These are phyloP conservation scores for Talaromyces wortmannii DNA, from an alignment of 495 filamentous ascomycete genomes.

Conservation along the genomic window DNA sequence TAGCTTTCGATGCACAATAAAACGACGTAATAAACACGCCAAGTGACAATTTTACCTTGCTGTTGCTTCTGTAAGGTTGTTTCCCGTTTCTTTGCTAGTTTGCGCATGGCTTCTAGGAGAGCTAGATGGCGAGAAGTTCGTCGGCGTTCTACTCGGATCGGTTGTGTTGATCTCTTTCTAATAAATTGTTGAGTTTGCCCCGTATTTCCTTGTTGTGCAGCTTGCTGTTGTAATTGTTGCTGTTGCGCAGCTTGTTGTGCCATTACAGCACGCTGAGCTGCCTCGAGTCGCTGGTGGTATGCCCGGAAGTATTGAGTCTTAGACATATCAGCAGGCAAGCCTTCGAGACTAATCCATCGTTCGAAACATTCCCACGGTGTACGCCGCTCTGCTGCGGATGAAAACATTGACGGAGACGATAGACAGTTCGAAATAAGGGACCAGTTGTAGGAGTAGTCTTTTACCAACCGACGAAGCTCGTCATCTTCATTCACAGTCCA, in stretches of 20 bases:
- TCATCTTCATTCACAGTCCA: slow-evolving; percentile 90
- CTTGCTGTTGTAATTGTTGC: slow-evolving; percentile 48
- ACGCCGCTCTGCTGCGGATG: slow-evolving; percentile 78
- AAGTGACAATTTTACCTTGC: slow-evolving; percentile 47
- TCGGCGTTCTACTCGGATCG: slow-evolving; percentile 74
- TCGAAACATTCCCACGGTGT: slow-evolving; percentile 99
- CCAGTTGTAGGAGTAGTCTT: slow-evolving; percentile 96
- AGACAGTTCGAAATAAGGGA: slow-evolving; percentile 79
- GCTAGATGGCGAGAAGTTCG: slow-evolving; percentile 79
- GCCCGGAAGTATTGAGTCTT: slow-evolving; percentile 89
- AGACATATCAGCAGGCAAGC: slow-evolving; percentile 80
- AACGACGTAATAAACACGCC: neutral
- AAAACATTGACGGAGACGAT: slow-evolving; percentile 63
- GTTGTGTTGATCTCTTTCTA: slow-evolving; percentile 61
- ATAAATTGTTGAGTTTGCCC: slow-evolving; percentile 52
- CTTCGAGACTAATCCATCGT: slow-evolving; percentile 86
- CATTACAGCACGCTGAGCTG: slow-evolving; percentile 60
- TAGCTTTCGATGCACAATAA: slow-evolving; percentile 8
- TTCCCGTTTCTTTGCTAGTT: slow-evolving; percentile 90
- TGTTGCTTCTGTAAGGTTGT: slow-evolving; percentile 77
- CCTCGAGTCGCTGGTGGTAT: slow-evolving; percentile 73
- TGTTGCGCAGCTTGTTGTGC: slow-evolving; percentile 52
- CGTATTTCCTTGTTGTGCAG: slow-evolving; percentile 42
- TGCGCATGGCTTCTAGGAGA: slow-evolving; percentile 89
- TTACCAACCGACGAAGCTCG: slow-evolving; percentile 73